phyloP scores from a whole-genome alignment of 352 stramenopile genomes.

The Globisporangium heterothallicum region DNA sequence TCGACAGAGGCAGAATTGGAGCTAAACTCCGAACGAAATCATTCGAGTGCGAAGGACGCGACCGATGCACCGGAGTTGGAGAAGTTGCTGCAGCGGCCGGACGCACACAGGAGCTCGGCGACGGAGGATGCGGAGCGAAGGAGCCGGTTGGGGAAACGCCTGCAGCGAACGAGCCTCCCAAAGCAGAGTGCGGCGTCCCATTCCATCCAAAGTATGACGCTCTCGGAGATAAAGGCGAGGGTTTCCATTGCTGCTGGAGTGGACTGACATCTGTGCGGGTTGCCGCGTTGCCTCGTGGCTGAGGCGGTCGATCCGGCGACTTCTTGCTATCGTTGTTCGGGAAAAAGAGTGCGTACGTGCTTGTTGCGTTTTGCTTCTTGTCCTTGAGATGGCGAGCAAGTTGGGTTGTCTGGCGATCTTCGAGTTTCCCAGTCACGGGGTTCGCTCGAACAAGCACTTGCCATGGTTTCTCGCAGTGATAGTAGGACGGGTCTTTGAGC shows the following conservation, averaged over 20 bases:
- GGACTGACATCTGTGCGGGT: not conserved
- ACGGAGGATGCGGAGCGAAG: constrained; percentile 2
- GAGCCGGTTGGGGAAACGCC: not conserved
- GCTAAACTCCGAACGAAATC: constrained; percentile 10
- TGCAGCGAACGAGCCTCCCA: constrained; percentile 14
- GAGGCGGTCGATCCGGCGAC: not conserved
- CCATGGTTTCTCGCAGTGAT: constrained; percentile 48
- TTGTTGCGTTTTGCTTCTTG: constrained; percentile 29
- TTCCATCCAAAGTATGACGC: not conserved
- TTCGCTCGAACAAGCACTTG: constrained; percentile 23
- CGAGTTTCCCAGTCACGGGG: constrained; percentile 14
- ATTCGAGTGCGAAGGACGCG: not conserved
- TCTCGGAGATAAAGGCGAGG: not conserved
- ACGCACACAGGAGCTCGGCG: not conserved
- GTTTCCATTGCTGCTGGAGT: not conserved
- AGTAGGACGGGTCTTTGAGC: constrained; percentile 32
- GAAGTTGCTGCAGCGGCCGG: not conserved
- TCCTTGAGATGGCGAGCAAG: constrained; percentile 44
- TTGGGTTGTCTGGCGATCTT: constrained; percentile 25
- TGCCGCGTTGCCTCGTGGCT: not conserved
- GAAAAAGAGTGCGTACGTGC: constrained; percentile 10
- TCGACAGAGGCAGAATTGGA: constrained; percentile 5
- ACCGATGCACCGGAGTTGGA: not conserved
- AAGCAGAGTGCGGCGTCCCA: not conserved
- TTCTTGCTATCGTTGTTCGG: not conserved